phyloP scores from a whole-genome alignment of 202 grass and related monocot genomes.

The Setaria italica region DNA sequence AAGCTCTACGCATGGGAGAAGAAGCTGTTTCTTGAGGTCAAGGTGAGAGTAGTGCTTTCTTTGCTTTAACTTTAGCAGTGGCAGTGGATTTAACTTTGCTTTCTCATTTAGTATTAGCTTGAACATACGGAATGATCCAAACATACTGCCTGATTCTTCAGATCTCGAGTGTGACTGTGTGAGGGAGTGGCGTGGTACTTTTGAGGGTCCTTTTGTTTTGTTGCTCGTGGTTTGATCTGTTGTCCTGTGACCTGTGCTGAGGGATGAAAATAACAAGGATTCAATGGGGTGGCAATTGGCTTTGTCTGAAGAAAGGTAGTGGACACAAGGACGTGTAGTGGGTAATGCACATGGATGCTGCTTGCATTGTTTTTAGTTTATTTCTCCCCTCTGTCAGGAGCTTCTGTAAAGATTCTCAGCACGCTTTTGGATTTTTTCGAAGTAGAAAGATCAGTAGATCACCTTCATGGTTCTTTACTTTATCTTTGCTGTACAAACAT shows the following conservation, averaged over 20 bases:
- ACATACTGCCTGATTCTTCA: slow-evolving; percentile 34
- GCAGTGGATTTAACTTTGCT: slow-evolving; percentile 47
- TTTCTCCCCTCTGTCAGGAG: slow-evolving; percentile 17
- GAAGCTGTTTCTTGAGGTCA: slow-evolving; percentile 95
- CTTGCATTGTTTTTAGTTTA: slow-evolving; percentile 39
- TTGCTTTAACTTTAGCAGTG: slow-evolving; percentile 24
- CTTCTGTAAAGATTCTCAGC: slow-evolving; percentile 35
- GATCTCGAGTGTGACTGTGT: slow-evolving; percentile 41
- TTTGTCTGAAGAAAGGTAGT: slow-evolving; percentile 49
- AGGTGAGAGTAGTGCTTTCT: slow-evolving; percentile 58
- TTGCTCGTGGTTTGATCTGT: slow-evolving; percentile 29
- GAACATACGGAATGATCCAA: slow-evolving; percentile 40
- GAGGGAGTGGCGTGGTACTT: slow-evolving; percentile 48
- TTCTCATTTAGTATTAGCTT: slow-evolving; percentile 20
- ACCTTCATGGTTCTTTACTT: neutral
- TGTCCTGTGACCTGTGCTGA: slow-evolving; percentile 15
- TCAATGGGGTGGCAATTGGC: slow-evolving; percentile 43
- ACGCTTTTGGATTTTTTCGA: slow-evolving; percentile 40
- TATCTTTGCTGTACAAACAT: slow-evolving; percentile 9
- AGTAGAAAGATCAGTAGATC: slow-evolving; percentile 36
- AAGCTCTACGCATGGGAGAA: slow-evolving; percentile 99
- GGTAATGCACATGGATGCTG: slow-evolving; percentile 45
- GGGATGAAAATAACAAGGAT: slow-evolving; percentile 52
- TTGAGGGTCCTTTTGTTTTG: slow-evolving; percentile 54
- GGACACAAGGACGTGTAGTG: slow-evolving; percentile 29